A percentile compares a stretch with the other conserved stretches of the same genome.
phyloP scores from a whole-genome alignment of 768 basidiomycete genomes.

The Hericium alpestre region DNA sequence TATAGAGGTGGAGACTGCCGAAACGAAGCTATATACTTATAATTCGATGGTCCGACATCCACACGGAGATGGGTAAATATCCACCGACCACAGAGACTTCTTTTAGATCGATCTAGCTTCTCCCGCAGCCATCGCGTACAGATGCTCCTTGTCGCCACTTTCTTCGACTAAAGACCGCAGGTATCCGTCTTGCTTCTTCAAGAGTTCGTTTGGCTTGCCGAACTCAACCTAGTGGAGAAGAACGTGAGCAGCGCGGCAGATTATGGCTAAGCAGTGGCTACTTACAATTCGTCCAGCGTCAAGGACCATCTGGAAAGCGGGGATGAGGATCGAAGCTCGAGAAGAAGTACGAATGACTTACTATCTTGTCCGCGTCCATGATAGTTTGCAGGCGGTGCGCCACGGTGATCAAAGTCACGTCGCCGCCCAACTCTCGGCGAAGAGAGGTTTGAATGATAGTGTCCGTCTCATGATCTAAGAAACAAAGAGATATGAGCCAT shows the following conservation, averaged over 20 bases:
- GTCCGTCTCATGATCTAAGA: constrained; percentile 46
- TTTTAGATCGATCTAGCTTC: neutral
- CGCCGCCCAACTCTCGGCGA: constrained; percentile 30
- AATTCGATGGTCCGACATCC: too few relatives aligned
- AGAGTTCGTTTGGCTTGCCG: constrained; percentile 32
- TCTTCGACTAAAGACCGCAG: constrained; percentile 29
- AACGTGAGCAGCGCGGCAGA: neutral
- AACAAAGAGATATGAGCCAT: neutral
- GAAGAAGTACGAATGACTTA: constrained; percentile 15
- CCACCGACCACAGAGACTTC: neutral
- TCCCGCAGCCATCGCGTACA: constrained; percentile 20
- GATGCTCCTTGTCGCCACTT: constrained; percentile 27
- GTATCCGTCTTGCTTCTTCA: constrained; percentile 24
- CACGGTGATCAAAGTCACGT: constrained; percentile 44
- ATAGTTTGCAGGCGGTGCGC: constrained; percentile 50
- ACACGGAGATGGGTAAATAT: too few relatives aligned
- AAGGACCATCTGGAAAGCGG: constrained; percentile 28
- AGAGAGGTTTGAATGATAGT: constrained; percentile 46
- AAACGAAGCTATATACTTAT: too few relatives aligned
- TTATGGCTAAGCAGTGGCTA: neutral
- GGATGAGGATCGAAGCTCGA: neutral
- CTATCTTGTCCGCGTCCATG: constrained; percentile 53
- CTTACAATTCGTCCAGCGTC: constrained; percentile 31
- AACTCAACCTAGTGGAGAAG: constrained; percentile 26
- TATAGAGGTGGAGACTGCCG: too few relatives aligned